phyloP scores from a whole-genome alignment of 805 yeast genomes.

The Metschnikowia borealis region DNA sequence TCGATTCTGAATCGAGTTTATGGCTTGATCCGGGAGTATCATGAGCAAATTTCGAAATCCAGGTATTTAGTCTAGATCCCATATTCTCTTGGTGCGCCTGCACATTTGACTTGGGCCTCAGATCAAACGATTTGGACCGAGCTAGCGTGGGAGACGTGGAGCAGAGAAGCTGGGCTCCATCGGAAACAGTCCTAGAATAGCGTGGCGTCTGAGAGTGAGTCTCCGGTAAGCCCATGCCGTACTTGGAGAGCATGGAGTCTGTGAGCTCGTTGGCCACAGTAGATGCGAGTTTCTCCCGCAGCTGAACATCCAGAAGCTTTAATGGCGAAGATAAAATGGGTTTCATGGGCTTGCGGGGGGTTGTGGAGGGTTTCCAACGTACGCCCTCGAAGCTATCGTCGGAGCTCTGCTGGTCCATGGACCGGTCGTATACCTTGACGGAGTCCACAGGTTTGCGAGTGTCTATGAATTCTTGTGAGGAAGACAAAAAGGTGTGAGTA shows the following conservation, averaged over 20 bases:
- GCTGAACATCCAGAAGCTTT: constrained; percentile 17
- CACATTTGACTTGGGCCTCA: constrained; percentile 2
- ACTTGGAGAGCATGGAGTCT: constrained; percentile 38
- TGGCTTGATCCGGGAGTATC: not conserved
- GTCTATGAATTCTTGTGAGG: not conserved
- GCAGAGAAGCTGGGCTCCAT: constrained; percentile 17
- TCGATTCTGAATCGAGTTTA: no score
- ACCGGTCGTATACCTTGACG: constrained; percentile 6
- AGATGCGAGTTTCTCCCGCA: constrained; percentile 10
- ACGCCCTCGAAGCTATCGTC: constrained; percentile 44
- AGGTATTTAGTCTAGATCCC: constrained; percentile 18
- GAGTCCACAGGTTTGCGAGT: constrained; percentile 1
- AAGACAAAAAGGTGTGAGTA: not conserved
- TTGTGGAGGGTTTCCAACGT: constrained; percentile 21
- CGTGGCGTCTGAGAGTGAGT: constrained; percentile 31
- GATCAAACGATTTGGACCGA: constrained; percentile 37
- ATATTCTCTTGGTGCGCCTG: constrained; percentile 11
- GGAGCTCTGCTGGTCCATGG: constrained; percentile 31
- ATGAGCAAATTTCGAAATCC: constrained; percentile 31
- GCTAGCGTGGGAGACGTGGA: constrained; percentile 30
- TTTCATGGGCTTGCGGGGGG: constrained; percentile 8
- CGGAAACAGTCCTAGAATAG: constrained; percentile 33
- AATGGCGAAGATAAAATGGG: constrained; percentile 43
- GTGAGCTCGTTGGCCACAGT: constrained; percentile 31
- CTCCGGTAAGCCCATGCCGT: constrained; percentile 36